Evolutionary conservation across 192 early-diverging fungal species (phyloP), one percentile per base, ranked within the genome.

Genomic region (Lunasporangiospora selenospora): DNA sequence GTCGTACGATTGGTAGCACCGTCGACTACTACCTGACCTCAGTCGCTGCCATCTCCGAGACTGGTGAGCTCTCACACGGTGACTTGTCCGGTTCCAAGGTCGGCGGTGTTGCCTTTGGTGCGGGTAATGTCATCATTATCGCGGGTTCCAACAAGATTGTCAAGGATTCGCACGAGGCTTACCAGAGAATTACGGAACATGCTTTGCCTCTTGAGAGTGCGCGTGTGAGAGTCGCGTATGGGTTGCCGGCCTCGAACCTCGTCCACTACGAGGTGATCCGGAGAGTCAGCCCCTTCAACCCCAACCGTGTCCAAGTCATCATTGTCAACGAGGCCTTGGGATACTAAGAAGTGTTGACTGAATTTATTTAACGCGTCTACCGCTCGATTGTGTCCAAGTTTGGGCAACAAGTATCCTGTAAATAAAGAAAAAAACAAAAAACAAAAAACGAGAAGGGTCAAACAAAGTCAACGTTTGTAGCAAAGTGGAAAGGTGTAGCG

Each of bases 141-240:
- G 62, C 56, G 4, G 77, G 77, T 5, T 67, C 77, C 1, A 79
- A 79, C 58, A 79, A 79, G 58, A 79, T 79, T 43, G 77, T 79
- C 4, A 77, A 53, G 73, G 77, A 79, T 47, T 36, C 61, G 31
- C 23, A 41, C 0, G 77, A 75, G 53, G 75, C 77, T 9, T 62
- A 43, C 58, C 59, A 77, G 52, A 49, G 77, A 40, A 40, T 57
- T 16, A 4, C 37, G 18, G 58, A 77, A 30, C 41, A 36, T 56
- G 75, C 77, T 3, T 32, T 58, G 26, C 38, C 24, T 1, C 29
- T 75, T 30, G 77, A 79, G 53, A 42, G 34, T 12, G 77, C 77
- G 0, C 65, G 77, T 13, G 77, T 75, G 11, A 50, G 77, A 21
- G 59, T 79, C 43, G 62, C 73, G 2, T 79, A 79, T 47, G 71